These are phyloP conservation scores for Breynia disticha DNA, from an alignment of 441 rosid species.

Conservation along the genomic window DNA sequence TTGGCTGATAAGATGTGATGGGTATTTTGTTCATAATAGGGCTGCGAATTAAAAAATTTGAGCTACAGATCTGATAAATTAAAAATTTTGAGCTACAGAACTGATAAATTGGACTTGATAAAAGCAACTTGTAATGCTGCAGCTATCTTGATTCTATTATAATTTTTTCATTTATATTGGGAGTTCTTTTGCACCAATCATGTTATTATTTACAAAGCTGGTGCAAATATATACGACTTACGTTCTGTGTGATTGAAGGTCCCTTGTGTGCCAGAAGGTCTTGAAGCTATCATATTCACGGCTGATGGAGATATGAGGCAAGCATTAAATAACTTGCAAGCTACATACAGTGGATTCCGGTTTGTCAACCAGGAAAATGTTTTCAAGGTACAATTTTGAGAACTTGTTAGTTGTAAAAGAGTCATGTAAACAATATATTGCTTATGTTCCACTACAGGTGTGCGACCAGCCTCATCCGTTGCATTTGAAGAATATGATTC, in stretches of 20 bases:
- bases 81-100: neutral
- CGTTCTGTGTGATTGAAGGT: slow-evolving; percentile 47
- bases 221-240: slow-evolving; percentile 13
- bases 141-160: too few species aligned
- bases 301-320: slow-evolving; percentile 99
- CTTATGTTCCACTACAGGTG: slow-evolving; percentile 35
- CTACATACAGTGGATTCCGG: slow-evolving; percentile 83
- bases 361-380: slow-evolving; percentile 91
- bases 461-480: slow-evolving; percentile 97
- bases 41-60: neutral
- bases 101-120: too few species aligned
- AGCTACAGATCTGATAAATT: neutral
- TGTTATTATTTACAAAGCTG: neutral
- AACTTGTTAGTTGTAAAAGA: neutral
- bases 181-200: neutral
- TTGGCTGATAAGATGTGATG: too few species aligned
- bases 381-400: slow-evolving; percentile 56
- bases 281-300: slow-evolving; percentile 93
- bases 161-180: neutral
- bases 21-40: neutral
- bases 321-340: slow-evolving; percentile 94
- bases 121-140: too few species aligned
- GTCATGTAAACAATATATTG: neutral
- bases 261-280: slow-evolving; percentile 89
- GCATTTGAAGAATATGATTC: slow-evolving; percentile 83